Conservation (phyloP, 2,329 filamentous ascomycete genomes). For the Phaeoacremonium minimum region DNA sequence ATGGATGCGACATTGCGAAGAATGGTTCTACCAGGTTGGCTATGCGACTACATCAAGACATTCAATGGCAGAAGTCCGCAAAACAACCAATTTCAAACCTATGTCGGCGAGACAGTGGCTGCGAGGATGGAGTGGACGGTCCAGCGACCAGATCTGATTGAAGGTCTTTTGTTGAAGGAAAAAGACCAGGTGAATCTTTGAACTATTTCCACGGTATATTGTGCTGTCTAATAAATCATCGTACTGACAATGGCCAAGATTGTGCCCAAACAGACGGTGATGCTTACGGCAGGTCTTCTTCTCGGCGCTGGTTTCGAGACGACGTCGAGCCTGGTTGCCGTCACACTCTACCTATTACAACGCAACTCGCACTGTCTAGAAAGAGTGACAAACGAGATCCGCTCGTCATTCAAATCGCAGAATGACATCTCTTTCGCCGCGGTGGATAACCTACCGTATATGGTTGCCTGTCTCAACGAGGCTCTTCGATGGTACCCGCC, state of each 20-base stretch:
- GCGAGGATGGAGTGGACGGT: conserved; percentile 1
- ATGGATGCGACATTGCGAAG: no score
- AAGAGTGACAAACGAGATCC: conserved; percentile 27
- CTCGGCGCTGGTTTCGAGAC: conserved; percentile 10
- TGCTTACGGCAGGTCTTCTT: conserved; percentile 1
- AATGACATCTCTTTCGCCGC: conserved; percentile 25
- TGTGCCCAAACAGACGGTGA: background rate
- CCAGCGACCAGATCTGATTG: conserved; percentile 5
- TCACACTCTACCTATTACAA: conserved; percentile 10
- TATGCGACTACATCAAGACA: no score
- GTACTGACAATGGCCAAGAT: no score
- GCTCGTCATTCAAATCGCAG: conserved; percentile 20
- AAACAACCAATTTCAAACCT: no score
- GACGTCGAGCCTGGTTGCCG: conserved; percentile 10
- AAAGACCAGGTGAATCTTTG: conserved; percentile 3
- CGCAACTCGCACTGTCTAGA: conserved; percentile 16
- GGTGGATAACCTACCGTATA: conserved; percentile 22
- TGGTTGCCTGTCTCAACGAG: conserved; percentile 30
- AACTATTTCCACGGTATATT: no score
- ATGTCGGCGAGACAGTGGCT: no score
- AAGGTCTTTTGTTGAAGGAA: conserved; percentile 6
- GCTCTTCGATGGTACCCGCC: conserved; percentile 30
- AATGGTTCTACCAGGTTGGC: no score
- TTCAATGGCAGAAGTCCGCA: no score
- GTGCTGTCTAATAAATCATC: no score